Percentiles rank a stretch among this genome's conserved stretches.
Evolutionary conservation across 2,329 filamentous ascomycete genomes (phyloP).

Genomic region (Diplodia seriata): DNA sequence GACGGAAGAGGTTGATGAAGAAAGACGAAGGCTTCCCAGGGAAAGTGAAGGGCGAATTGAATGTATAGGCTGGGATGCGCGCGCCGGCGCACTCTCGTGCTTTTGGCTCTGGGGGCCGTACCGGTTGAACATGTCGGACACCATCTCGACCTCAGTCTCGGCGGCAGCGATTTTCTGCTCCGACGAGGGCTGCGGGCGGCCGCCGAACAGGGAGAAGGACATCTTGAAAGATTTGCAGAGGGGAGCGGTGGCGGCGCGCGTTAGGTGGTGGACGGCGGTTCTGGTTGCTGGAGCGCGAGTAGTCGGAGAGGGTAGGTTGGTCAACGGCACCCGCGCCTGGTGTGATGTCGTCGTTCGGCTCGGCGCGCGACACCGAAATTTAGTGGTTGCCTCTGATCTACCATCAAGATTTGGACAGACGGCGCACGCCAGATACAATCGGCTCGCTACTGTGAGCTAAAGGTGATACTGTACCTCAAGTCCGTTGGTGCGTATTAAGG

Average conservation of each 20-base stretch:
- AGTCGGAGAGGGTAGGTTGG: not conserved
- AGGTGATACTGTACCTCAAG: not conserved
- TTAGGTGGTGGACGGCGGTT: not conserved
- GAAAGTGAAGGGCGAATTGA: not conserved
- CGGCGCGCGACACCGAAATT: slow-evolving; percentile 1
- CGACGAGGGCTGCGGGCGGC: slow-evolving; percentile 83
- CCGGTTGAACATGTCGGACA: slow-evolving; percentile 98
- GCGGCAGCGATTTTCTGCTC: slow-evolving; percentile 97
- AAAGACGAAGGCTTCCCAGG: not conserved
- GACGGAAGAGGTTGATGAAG: not conserved
- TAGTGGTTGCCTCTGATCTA: not conserved
- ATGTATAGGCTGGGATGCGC: not conserved
- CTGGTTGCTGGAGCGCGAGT: slow-evolving; percentile 13
- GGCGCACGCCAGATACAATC: not conserved
- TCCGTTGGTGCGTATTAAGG: not conserved
- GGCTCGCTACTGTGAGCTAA: not conserved
- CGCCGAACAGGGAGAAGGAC: slow-evolving; percentile 51
- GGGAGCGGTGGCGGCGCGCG: slow-evolving; percentile 3
- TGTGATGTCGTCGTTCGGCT: slow-evolving; percentile 31
- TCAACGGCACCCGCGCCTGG: slow-evolving; percentile 7
- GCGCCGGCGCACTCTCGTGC: not conserved
- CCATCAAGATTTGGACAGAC: not conserved
- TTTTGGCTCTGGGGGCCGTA: slow-evolving; percentile 52
- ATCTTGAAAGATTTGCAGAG: slow-evolving; percentile 21
- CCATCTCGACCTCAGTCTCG: slow-evolving; percentile 96